Conservation (phyloP, 2,329 filamentous ascomycete genomes). For the Colletotrichum sp. region DNA sequence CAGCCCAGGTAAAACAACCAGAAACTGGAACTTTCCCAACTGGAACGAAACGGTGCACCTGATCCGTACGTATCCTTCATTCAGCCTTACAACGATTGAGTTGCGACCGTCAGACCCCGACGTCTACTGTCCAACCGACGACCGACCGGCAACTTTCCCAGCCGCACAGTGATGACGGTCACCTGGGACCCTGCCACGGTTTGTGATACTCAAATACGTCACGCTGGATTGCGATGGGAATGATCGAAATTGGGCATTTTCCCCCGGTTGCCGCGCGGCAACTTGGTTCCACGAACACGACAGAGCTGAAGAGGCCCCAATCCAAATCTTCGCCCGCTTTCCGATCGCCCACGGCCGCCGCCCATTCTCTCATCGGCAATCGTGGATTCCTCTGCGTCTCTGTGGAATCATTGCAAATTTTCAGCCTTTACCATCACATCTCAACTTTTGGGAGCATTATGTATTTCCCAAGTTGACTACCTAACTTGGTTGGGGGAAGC, state of each 20-base stretch:
- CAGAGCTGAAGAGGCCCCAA: neutral
- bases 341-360: neutral
- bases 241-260: neutral
- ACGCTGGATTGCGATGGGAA: neutral
- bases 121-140: neutral
- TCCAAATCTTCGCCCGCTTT: neutral
- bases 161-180: neutral
- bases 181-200: neutral
- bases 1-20: neutral
- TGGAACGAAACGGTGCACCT: neutral
- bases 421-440: conserved; percentile 3
- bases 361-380: conserved; percentile 2
- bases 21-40: neutral
- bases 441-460: conserved; percentile 5
- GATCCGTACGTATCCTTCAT: neutral
- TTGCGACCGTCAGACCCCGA: neutral
- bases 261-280: neutral
- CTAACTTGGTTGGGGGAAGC: conserved; percentile 6
- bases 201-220: neutral
- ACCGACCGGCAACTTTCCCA: neutral
- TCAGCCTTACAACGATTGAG: neutral
- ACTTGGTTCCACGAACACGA: neutral
- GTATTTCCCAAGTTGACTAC: neutral
- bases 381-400: neutral
- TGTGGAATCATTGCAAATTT: conserved; percentile 5